Evolutionary conservation across 108 stramenopile genomes (phyloP).

Genomic region (Craspedostauros australis): DNA sequence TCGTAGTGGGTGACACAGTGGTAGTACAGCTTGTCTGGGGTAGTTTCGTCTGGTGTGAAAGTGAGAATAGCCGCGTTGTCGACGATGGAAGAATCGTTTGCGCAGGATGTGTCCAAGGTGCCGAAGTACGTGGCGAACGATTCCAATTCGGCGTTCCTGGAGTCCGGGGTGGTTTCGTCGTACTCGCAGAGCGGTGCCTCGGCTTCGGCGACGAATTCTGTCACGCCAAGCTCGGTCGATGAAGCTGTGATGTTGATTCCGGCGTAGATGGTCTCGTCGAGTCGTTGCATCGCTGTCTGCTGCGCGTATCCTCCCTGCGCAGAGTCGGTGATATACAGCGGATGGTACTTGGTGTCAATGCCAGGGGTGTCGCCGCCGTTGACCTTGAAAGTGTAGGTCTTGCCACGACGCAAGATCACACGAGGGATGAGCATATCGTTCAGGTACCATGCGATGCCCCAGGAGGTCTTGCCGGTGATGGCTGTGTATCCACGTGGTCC

Average conservation of each 20-base stretch:
- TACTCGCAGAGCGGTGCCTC: conserved; percentile 10
- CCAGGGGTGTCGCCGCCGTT: conserved; percentile 7
- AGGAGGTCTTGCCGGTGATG: conserved; percentile 5
- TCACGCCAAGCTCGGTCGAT: conserved; percentile 3
- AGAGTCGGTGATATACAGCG: conserved; percentile 1
- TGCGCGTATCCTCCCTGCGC: conserved; percentile 11
- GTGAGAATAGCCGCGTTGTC: conserved; percentile 3
- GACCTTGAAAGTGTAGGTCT: conserved; percentile 18
- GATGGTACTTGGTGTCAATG: conserved; percentile 1
- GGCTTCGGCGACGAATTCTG: conserved; percentile 4
- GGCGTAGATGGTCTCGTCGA: conserved; percentile 4
- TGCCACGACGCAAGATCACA: conserved; percentile 10
- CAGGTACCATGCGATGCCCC: conserved; percentile 27
- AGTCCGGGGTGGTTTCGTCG: not conserved
- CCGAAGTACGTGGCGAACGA: conserved; percentile 6
- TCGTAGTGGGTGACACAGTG: conserved; percentile 21
- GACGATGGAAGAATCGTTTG: not conserved
- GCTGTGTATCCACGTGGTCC: conserved; percentile 19
- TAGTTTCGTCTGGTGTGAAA: conserved; percentile 16
- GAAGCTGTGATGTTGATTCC: conserved; percentile 7
- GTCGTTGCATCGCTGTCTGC: not conserved
- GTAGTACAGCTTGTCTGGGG: conserved; percentile 20
- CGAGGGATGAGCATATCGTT: conserved; percentile 23
- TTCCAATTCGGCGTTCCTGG: not conserved
- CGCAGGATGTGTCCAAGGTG: conserved; percentile 11